A percentile compares a stretch with the other conserved stretches of the same genome.
phyloP scores from a whole-genome alignment of 2,329 filamentous ascomycete genomes.

The Pestalotiopsis sp. region DNA sequence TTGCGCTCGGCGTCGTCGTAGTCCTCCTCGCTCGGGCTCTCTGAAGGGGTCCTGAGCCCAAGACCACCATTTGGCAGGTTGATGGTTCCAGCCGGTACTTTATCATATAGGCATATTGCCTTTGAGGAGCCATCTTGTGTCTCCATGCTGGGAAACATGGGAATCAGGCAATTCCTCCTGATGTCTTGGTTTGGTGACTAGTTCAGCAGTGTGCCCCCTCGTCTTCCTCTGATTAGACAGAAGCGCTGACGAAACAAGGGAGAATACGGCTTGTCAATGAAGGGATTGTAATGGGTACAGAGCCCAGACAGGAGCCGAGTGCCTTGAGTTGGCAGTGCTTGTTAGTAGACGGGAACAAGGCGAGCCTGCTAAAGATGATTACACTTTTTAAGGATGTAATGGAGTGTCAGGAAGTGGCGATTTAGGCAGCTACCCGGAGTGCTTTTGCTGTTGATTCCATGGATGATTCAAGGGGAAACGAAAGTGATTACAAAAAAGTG shows the following conservation, averaged over 20 bases:
- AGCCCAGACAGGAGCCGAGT: too few species aligned
- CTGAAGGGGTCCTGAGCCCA: slow-evolving; percentile 25
- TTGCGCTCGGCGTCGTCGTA: slow-evolving; percentile 37
- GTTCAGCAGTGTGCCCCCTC: not conserved
- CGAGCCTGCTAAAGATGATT: too few species aligned
- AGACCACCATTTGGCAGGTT: not conserved
- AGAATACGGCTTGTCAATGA: too few species aligned
- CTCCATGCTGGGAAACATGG: not conserved
- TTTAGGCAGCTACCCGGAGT: too few species aligned
- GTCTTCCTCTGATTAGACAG: not conserved
- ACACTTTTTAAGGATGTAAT: too few species aligned
- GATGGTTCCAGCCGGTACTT: not conserved
- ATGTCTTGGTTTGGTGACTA: not conserved
- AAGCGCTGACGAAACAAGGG: too few species aligned
- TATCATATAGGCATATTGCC: not conserved
- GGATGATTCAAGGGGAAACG: not conserved
- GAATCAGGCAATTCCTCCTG: not conserved
- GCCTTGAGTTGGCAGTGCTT: too few species aligned
- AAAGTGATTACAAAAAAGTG: too few species aligned
- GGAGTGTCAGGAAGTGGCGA: too few species aligned
- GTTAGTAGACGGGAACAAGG: too few species aligned
- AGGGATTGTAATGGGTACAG: too few species aligned
- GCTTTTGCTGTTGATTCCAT: too few species aligned
- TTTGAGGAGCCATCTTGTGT: not conserved
- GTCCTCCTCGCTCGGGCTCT: slow-evolving; percentile 46